Conservation (phyloP, 441 rosid species). For the Pelargonium citronellum region DNA sequence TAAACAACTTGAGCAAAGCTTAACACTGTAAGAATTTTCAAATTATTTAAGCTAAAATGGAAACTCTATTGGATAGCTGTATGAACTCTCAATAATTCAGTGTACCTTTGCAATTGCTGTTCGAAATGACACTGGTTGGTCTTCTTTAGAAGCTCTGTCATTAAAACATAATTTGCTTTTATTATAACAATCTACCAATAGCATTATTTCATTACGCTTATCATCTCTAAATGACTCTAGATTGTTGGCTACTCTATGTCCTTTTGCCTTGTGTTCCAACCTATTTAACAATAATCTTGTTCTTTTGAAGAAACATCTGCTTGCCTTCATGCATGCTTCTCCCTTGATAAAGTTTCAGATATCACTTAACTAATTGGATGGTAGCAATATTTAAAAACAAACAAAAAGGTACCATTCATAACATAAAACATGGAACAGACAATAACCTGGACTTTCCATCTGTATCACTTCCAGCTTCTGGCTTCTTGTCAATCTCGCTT, state of each 20-base stretch:
- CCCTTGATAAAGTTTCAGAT: background rate
- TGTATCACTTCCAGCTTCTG: conserved; percentile 61
- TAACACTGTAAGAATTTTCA: background rate
- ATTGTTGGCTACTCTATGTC: background rate
- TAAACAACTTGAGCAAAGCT: conserved; percentile 7
- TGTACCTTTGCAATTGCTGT: conserved; percentile 78
- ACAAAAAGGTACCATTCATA: background rate
- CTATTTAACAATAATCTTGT: background rate
- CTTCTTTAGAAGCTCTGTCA: conserved; percentile 62
- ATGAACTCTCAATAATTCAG: conserved; percentile 4
- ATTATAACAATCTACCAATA: background rate
- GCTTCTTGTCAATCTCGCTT: conserved; percentile 88
- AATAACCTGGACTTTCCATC: conserved; percentile 57
- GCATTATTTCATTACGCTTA: background rate
- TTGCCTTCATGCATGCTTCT: background rate
- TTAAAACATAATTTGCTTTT: background rate
- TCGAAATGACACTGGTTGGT: conserved; percentile 67
- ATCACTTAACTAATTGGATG: background rate
- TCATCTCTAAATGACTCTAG: background rate
- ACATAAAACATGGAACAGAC: background rate
- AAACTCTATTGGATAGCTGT: background rate
- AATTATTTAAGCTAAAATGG: background rate
- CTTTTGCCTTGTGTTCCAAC: background rate
- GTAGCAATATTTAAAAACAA: background rate
- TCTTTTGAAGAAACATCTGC: background rate